Conservation (phyloP, 768 basidiomycete species). For the Calocybe indica region DNA sequence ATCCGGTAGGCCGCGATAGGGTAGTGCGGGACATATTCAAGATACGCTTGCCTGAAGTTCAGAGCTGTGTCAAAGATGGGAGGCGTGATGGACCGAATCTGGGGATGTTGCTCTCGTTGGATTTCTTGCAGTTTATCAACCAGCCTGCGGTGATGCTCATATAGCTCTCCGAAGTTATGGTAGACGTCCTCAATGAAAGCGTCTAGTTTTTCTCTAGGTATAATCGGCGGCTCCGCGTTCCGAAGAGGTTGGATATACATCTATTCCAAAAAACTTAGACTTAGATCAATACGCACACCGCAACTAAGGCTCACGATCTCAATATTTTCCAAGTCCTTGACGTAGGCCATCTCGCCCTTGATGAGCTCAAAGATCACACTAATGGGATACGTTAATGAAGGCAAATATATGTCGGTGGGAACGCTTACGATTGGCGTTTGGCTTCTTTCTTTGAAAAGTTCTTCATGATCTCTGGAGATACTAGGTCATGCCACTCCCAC, state of each 20-base stretch:
- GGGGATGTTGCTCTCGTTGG: constrained; percentile 83
- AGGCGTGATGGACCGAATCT: constrained; percentile 75
- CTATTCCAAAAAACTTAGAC: constrained; percentile 27
- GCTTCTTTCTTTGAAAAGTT: constrained; percentile 65
- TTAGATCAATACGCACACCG: neutral
- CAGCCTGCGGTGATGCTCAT: constrained; percentile 67
- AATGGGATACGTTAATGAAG: constrained; percentile 10
- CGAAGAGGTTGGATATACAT: constrained; percentile 80
- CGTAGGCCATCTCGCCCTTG: constrained; percentile 94
- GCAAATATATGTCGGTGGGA: neutral
- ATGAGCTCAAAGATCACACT: constrained; percentile 94
- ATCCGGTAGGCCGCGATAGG: constrained; percentile 87
- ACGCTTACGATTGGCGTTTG: constrained; percentile 77
- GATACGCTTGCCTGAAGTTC: constrained; percentile 89
- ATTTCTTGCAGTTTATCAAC: constrained; percentile 80
- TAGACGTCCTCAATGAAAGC: constrained; percentile 84
- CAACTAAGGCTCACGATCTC: constrained; percentile 48
- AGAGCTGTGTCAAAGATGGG: constrained; percentile 84
- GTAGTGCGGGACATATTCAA: constrained; percentile 91
- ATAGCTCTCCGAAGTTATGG: constrained; percentile 78
- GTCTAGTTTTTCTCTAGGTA: constrained; percentile 63
- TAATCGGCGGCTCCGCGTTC: constrained; percentile 68
- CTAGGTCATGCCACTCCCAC: constrained; percentile 89
- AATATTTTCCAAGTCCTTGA: constrained; percentile 85
- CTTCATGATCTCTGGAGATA: constrained; percentile 58